phyloP scores from a whole-genome alignment of 2,329 filamentous ascomycete genomes.

The Cladosporium cucumerinum region DNA sequence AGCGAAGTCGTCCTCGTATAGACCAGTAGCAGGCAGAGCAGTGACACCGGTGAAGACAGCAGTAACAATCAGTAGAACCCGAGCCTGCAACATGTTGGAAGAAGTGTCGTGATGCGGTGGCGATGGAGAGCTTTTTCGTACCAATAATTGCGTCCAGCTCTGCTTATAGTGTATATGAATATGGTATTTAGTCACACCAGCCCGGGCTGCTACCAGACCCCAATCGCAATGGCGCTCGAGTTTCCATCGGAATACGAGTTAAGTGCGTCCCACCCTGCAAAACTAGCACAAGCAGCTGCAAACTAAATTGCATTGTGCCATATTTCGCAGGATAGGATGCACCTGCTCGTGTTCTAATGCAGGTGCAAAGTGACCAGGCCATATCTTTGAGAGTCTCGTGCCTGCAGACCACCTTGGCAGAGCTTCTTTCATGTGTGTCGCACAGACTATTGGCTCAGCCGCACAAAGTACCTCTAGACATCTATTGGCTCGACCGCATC shows the following conservation, averaged over 20 bases:
- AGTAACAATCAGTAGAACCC: not conserved
- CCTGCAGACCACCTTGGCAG: not conserved
- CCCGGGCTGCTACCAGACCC: not conserved
- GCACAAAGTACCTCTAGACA: too few species aligned
- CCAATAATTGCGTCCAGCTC: not conserved
- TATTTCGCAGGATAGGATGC: not conserved
- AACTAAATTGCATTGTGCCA: too few species aligned
- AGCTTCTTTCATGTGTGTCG: not conserved
- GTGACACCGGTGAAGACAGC: not conserved
- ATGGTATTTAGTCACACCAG: not conserved
- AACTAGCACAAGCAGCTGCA: not conserved
- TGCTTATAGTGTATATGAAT: not conserved
- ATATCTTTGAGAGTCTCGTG: not conserved
- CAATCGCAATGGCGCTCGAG: not conserved
- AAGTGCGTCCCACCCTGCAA: not conserved
- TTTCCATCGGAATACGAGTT: not conserved
- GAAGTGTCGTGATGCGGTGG: not conserved
- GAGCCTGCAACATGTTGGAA: not conserved
- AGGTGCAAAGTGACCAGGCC: not conserved
- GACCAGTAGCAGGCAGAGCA: slow-evolving; percentile 6
- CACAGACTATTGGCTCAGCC: not conserved
- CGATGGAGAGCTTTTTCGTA: not conserved
- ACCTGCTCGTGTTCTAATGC: not conserved
- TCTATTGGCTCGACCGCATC: too few species aligned
- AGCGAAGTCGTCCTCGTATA: slow-evolving; percentile 7